Evolutionary conservation across 805 yeast genomes (phyloP).

Genomic region (Starmerella vaccinii): DNA sequence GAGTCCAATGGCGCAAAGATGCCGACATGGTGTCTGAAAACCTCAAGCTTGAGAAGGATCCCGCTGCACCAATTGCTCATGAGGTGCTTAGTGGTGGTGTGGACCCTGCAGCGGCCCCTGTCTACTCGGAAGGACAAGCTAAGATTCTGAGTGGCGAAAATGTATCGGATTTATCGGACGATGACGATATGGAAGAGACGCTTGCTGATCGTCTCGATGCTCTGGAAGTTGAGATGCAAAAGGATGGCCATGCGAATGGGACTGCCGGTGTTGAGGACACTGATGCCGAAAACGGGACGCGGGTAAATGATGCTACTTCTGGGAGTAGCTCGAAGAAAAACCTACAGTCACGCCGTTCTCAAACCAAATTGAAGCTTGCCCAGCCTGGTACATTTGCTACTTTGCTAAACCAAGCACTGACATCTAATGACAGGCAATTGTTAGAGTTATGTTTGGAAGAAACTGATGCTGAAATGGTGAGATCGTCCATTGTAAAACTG

Average conservation of each 20-base stretch:
- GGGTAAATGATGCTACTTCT: conserved; percentile 7
- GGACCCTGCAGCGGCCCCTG: conserved; percentile 39
- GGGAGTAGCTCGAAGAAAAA: conserved; percentile 26
- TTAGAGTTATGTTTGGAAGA: conserved; percentile 68
- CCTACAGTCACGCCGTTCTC: conserved; percentile 9
- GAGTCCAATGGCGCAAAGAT: conserved; percentile 27
- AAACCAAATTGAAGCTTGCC: conserved; percentile 37
- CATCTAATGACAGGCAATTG: conserved; percentile 73
- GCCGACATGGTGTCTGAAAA: conserved; percentile 24
- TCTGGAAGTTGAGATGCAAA: conserved; percentile 25
- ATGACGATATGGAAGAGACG: conserved; percentile 28
- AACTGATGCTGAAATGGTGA: conserved; percentile 43
- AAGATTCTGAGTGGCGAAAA: conserved; percentile 32
- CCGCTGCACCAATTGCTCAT: conserved; percentile 23
- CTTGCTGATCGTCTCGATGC: conserved; percentile 36
- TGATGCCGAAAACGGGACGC: not conserved
- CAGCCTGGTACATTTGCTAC: conserved; percentile 71
- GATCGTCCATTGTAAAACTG: conserved; percentile 46
- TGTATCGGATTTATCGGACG: conserved; percentile 29
- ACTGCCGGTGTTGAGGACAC: conserved; percentile 22
- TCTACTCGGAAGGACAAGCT: conserved; percentile 31
- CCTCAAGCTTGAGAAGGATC: conserved; percentile 13
- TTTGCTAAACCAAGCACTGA: conserved; percentile 78
- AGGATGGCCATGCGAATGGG: conserved; percentile 12
- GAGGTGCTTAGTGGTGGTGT: conserved; percentile 25